Conservation (phyloP, 495 filamentous ascomycete species). For the Schizothecium vesticola region DNA sequence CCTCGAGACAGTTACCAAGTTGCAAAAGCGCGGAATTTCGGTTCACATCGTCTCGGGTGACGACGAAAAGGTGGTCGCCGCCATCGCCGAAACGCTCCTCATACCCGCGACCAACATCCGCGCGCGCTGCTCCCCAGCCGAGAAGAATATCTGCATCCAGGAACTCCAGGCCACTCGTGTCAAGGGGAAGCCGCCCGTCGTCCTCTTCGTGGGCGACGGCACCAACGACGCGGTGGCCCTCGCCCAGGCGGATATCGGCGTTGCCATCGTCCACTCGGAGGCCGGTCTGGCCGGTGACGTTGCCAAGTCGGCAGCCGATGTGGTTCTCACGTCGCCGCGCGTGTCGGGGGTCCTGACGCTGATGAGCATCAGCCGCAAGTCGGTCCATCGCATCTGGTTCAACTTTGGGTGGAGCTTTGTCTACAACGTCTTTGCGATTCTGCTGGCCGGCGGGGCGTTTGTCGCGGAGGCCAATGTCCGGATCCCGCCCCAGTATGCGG, state of each 20-base stretch:
- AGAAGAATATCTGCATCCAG: constrained; percentile 61
- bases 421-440: constrained; percentile 69
- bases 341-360: constrained; percentile 54
- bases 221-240: constrained; percentile 77
- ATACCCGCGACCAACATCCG: constrained; percentile 46
- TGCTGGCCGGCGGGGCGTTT: constrained; percentile 68
- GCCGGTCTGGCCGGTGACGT: constrained; percentile 57
- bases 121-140: constrained; percentile 50
- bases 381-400: constrained; percentile 54
- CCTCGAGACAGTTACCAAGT: constrained; percentile 36
- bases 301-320: constrained; percentile 62
- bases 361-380: constrained; percentile 52
- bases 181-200: constrained; percentile 23
- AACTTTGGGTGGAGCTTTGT: constrained; percentile 72
- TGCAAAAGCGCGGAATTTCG: constrained; percentile 52
- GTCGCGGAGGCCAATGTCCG: constrained; percentile 36
- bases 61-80: constrained; percentile 52
- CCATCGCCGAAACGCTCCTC: constrained; percentile 47
- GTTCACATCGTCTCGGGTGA: constrained; percentile 69
- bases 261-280: constrained; percentile 51
- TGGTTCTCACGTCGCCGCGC: constrained; percentile 54
- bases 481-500: constrained; percentile 70
- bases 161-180: constrained; percentile 21
- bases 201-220: constrained; percentile 73
- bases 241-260: constrained; percentile 65